Conservation (phyloP, 2,329 filamentous ascomycete species). For the Leptographium wingfieldii region DNA sequence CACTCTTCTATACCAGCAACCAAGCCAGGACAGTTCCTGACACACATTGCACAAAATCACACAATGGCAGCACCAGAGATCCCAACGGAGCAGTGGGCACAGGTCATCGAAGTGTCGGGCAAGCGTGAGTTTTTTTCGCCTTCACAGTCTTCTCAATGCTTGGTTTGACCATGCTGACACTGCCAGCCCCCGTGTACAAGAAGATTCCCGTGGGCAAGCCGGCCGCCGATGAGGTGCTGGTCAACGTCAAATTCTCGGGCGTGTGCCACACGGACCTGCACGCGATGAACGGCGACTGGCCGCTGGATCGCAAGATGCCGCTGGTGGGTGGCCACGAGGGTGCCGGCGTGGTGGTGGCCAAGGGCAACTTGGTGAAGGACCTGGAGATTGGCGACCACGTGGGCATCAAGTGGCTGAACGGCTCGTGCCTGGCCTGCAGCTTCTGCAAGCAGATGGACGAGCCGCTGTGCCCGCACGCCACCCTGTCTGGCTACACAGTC, state of each 20-base stretch:
- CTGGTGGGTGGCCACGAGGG: conserved; percentile 53
- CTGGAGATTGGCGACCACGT: conserved; percentile 73
- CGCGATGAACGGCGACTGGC: conserved; percentile 16
- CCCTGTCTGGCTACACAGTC: conserved; percentile 82
- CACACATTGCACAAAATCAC: neutral
- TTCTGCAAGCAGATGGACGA: conserved; percentile 77
- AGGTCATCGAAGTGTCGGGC: conserved; percentile 74
- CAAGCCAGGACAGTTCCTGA: neutral
- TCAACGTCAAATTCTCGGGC: conserved; percentile 22
- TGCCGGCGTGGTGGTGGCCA: conserved; percentile 76
- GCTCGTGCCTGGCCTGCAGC: conserved; percentile 68
- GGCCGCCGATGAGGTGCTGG: conserved; percentile 15
- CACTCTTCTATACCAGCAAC: neutral
- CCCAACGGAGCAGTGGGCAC: conserved; percentile 79
- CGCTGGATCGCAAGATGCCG: conserved; percentile 17
- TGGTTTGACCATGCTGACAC: neutral
- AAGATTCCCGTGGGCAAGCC: conserved; percentile 68
- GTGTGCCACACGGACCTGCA: conserved; percentile 20
- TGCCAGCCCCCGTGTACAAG: conserved; percentile 45
- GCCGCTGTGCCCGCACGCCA: conserved; percentile 63
- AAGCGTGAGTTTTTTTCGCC: conserved; percentile 38
- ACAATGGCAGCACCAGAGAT: conserved; percentile 39
- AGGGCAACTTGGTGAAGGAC: conserved; percentile 59
- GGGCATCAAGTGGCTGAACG: conserved; percentile 90
- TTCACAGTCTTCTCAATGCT: neutral